A percentile compares a stretch with the other conserved stretches of the same genome.
Conservation (phyloP, 129 eudicot species). For the Ambrosia artemisiifolia region DNA sequence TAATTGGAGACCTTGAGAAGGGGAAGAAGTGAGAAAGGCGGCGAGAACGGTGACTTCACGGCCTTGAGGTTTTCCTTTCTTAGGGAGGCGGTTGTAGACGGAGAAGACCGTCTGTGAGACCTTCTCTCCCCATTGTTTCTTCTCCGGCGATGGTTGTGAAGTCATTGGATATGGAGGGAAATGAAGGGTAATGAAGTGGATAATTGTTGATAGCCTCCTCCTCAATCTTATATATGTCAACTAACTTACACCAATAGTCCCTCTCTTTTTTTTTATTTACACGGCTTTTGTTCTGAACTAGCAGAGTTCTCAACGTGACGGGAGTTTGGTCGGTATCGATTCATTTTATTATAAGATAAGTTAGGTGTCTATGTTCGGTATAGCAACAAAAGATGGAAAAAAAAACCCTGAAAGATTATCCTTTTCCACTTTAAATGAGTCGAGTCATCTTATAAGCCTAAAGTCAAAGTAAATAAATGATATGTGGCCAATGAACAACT, state of each 20-base stretch:
- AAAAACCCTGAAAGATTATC: too few relatives aligned
- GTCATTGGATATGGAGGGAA: slow-evolving; percentile 30
- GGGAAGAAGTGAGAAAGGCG: slow-evolving; percentile 69
- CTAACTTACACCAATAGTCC: neutral
- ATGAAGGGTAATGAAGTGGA: slow-evolving; percentile 37
- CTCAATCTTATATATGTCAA: neutral
- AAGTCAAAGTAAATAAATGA: too few relatives aligned
- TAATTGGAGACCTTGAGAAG: slow-evolving; percentile 44
- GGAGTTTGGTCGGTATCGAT: too few relatives aligned
- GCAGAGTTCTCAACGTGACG: too few relatives aligned
- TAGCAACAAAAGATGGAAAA: too few relatives aligned
- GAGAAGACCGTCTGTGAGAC: slow-evolving; percentile 53
- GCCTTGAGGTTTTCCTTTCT: slow-evolving; percentile 96
- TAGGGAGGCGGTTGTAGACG: slow-evolving; percentile 65
- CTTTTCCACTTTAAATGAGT: too few relatives aligned
- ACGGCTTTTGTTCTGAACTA: neutral
- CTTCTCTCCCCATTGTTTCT: slow-evolving; percentile 64
- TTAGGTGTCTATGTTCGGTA: too few relatives aligned
- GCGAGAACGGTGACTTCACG: slow-evolving; percentile 85
- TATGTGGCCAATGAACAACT: too few relatives aligned
- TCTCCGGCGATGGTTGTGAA: slow-evolving; percentile 40
- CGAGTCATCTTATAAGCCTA: too few relatives aligned
- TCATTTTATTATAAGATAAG: too few relatives aligned
- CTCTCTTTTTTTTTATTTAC: neutral
- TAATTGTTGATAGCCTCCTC: slow-evolving; percentile 33